A percentile compares a stretch with the other conserved stretches of the same genome.
Conservation (phyloP, 805 yeast species). For the Zygotorulaspora florentina region DNA sequence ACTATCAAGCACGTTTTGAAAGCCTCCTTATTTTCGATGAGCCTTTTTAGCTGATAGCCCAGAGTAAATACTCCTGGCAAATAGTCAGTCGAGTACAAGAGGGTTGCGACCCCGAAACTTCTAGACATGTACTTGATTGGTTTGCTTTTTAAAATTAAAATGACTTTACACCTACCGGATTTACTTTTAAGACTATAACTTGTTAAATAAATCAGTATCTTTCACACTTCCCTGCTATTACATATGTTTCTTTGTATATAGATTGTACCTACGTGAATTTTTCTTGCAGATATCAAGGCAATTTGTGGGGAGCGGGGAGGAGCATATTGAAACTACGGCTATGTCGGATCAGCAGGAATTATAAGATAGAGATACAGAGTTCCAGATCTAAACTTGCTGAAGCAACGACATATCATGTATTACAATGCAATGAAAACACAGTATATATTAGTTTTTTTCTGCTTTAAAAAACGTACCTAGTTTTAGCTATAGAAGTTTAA, state of each 20-base stretch:
- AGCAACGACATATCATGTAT: slow-evolving; percentile 13
- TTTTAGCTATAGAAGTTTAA: slow-evolving; percentile 2
- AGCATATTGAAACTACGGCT: no score
- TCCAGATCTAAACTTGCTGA: slow-evolving; percentile 43
- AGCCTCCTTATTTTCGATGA: slow-evolving; percentile 10
- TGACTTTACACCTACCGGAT: no score
- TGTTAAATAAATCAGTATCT: no score
- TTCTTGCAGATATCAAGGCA: no score
- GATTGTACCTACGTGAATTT: no score
- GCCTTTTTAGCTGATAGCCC: slow-evolving; percentile 38
- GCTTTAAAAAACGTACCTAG: slow-evolving; percentile 7
- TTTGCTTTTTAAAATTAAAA: background rate
- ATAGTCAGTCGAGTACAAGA: slow-evolving; percentile 48
- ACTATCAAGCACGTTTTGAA: slow-evolving; percentile 21
- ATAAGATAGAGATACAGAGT: no score
- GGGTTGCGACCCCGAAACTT: slow-evolving; percentile 30
- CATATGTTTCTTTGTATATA: no score
- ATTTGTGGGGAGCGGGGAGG: no score
- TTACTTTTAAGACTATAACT: no score
- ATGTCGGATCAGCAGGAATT: no score
- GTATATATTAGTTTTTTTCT: slow-evolving; percentile 7
- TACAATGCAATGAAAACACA: slow-evolving; percentile 6
- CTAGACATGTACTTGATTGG: background rate
- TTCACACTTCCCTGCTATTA: no score
- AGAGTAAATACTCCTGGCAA: slow-evolving; percentile 56